Conservation (phyloP, 192 early-diverging fungal species). For the Haplosporangium gracile region DNA sequence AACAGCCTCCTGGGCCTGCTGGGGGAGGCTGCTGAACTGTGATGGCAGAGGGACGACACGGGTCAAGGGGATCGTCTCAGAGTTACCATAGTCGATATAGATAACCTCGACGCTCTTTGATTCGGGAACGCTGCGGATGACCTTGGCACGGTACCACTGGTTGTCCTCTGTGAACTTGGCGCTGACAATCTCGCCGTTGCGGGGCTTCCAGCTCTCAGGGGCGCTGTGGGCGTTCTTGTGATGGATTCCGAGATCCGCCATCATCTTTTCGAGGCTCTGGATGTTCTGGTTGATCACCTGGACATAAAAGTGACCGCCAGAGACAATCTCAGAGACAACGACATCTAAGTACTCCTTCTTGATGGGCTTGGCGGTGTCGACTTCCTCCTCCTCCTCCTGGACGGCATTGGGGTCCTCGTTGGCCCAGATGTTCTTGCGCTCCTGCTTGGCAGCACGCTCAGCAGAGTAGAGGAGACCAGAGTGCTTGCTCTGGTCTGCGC, state of each 20-base stretch:
- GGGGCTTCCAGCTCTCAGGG: conserved; percentile 67
- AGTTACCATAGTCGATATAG: conserved; percentile 98
- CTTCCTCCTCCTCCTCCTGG: conserved; percentile 65
- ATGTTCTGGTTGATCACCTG: conserved; percentile 73
- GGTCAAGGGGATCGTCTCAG: conserved; percentile 79
- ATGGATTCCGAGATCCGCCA: conserved; percentile 81
- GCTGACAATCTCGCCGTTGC: conserved; percentile 76
- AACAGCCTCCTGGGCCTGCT: conserved; percentile 86
- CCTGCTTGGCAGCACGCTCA: conserved; percentile 81
- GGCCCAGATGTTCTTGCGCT: conserved; percentile 67
- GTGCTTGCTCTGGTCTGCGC: conserved; percentile 85
- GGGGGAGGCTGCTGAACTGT: conserved; percentile 74
- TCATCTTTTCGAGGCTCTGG: conserved; percentile 82
- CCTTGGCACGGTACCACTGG: conserved; percentile 87
- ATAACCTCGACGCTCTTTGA: conserved; percentile 76
- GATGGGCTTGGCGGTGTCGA: conserved; percentile 53
- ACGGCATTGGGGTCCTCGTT: conserved; percentile 57
- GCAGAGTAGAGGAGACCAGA: conserved; percentile 79
- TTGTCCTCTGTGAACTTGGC: conserved; percentile 92
- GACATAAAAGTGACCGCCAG: conserved; percentile 70
- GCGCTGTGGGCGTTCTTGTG: conserved; percentile 60
- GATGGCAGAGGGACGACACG: conserved; percentile 83
- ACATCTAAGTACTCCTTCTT: conserved; percentile 83
- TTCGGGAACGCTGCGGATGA: conserved; percentile 73
- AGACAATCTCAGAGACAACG: conserved; percentile 76